Base-by-base conservation (phyloP, 2,329 filamentous ascomycete genomes). In the Dothistroma septosporum region DNA sequence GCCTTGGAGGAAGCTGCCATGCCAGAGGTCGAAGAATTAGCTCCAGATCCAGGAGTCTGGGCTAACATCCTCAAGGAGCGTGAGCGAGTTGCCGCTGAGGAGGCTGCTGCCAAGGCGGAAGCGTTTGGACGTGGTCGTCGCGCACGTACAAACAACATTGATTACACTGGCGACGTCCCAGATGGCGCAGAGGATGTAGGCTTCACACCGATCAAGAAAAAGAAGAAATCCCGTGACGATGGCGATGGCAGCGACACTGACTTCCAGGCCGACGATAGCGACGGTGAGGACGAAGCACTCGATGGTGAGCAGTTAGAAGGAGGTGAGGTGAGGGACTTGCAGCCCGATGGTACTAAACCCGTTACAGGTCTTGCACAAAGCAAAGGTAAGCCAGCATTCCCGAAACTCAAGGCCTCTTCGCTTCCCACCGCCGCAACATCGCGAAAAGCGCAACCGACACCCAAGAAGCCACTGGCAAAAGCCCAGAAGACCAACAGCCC, bases 121-220 rank as follows among this genome's bases (percentile, higher is more conserved):
- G 85, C 85, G n/a, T 85, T 97, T 53, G 94, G 94, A 11, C 86
- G 94, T 61, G 94, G 94, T 44, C 90, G 91, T 65, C 85, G 94
- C 66, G 86, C 87, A 65, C 85, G 89, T 62, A 78, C 80, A 66
- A 59, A 61, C 82, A 84, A 75, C 57, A 71, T 85, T 47, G 77
- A 82, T 66, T 85, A 85, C 64, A 74, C 75, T 21, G 68, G 69
- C 46, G 76, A 76, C 52, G 66, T 61, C 8, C 55, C 55, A 7
- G 68, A 70, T 22, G 67, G 63, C 44, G 59, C 58, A n/a, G 60
- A 58, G 33, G 67, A 49, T 35, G 62, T 58, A 31, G 68, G 53
- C 64, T 70, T 67, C 7, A 66, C 66, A 0, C 74, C 77, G 0
- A 53, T 70, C 47, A 77, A 77, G 65, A 69, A 69, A 58, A 66